Percentiles rank a stretch among this genome's conserved stretches.
Conservation (phyloP, 2,329 filamentous ascomycete species). For the Penicillium frequentans region DNA sequence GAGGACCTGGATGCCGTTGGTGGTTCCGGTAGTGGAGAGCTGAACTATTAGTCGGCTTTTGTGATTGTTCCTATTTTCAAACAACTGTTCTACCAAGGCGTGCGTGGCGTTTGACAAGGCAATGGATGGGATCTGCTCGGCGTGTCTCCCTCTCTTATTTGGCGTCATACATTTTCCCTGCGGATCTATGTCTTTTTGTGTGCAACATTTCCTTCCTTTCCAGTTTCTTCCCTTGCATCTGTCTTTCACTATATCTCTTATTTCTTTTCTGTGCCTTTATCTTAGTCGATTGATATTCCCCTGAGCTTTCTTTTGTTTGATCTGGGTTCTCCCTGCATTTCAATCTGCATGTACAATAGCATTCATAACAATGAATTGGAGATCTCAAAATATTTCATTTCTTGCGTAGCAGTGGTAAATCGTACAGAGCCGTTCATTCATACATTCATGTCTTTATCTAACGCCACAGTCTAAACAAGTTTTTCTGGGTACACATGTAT, state of each 20-base stretch:
- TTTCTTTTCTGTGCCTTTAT: background rate
- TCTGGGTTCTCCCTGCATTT: background rate
- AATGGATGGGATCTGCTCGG: conserved; percentile 11
- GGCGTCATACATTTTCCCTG: background rate
- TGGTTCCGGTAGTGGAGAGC: conserved; percentile 72
- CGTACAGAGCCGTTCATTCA: background rate
- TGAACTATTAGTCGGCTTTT: conserved; percentile 70
- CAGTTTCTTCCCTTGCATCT: background rate
- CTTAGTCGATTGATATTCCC: background rate
- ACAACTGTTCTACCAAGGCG: background rate
- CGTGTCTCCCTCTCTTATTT: background rate
- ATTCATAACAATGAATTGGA: conserved; percentile 7
- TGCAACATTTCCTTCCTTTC: background rate
- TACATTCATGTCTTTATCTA: background rate
- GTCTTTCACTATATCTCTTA: background rate
- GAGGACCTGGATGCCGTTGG: conserved; percentile 91
- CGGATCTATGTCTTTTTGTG: background rate
- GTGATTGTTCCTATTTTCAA: conserved; percentile 1
- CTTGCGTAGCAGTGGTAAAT: background rate
- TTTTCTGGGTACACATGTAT: background rate
- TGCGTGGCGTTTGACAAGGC: conserved; percentile 16
- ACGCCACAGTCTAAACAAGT: background rate
- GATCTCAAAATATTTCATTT: background rate
- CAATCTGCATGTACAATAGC: conserved; percentile 22
- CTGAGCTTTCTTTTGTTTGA: background rate